Percentiles rank a stretch among this genome's conserved stretches.
phyloP scores from a whole-genome alignment of 345 rosid species.

The Chamaenerion angustifolium region DNA sequence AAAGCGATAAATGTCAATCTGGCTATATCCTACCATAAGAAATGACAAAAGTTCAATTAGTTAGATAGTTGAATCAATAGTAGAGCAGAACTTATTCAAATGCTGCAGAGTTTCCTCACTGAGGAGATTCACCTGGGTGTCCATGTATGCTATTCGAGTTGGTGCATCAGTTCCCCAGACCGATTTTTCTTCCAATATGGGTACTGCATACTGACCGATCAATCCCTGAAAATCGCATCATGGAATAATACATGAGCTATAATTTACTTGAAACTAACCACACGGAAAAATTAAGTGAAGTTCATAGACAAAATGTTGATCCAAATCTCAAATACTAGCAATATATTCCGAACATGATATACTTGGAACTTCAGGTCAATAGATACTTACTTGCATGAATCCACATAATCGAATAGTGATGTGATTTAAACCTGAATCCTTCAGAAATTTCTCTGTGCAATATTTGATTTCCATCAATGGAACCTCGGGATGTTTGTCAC shows the following conservation, averaged over 20 bases:
- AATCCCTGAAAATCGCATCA: conserved; percentile 39
- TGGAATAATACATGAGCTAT: too few relatives aligned
- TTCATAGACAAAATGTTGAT: too few relatives aligned
- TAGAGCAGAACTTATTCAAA: neutral
- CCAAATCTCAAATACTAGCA: too few relatives aligned
- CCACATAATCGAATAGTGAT: conserved; percentile 67
- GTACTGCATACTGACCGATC: conserved; percentile 94
- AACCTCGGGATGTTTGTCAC: conserved; percentile 97
- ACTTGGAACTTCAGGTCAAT: neutral
- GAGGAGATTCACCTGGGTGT: conserved; percentile 49
- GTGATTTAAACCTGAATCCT: conserved; percentile 64
- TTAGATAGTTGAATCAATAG: neutral
- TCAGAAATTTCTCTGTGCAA: conserved; percentile 82
- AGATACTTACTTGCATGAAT: conserved; percentile 72
- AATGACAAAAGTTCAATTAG: neutral
- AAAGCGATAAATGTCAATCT: conserved; percentile 75
- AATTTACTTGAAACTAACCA: too few relatives aligned
- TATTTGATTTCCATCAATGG: conserved; percentile 94
- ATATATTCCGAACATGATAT: too few relatives aligned
- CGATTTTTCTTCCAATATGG: conserved; percentile 84
- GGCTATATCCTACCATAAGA: conserved; percentile 61
- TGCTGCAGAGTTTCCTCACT: neutral
- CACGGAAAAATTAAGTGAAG: too few relatives aligned
- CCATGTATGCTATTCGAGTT: conserved; percentile 94
- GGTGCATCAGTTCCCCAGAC: conserved; percentile 99